Evolutionary conservation across 805 yeast genomes (phyloP), one percentile per base, ranked within the genome.

Genomic region (Cyberlindnera euphorbiae): DNA sequence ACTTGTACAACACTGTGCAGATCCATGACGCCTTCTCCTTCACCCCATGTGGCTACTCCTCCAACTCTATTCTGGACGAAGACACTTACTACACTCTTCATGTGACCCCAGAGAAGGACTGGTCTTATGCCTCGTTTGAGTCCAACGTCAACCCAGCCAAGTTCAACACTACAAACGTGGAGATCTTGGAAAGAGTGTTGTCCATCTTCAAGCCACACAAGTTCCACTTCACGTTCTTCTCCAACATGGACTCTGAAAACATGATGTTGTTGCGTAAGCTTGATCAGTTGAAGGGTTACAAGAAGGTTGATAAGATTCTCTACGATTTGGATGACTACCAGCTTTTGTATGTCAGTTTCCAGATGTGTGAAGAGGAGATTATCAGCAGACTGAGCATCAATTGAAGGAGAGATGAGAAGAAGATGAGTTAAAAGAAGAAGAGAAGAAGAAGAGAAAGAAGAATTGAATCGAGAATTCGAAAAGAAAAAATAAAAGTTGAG

Each of bases 51-150:
- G 98, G 98, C 7, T 90, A 78, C 55, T 86, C 96, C 2, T 85
- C 96, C 30, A 90, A 90, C 59, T 80, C 94, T 14, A 67, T 89
- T 26, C 58, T 82, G 30, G 67, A 75, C 30, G 73, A 69, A 28
- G 69, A 73, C 48, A 77, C 76, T 53, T 82, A 80, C 58, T 83
- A 82, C 55, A 90, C 97, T 8, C 67, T 89, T 40, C 97, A 93
- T 57, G 84, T 93, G 28, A 93, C 98, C 0, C 97, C 97, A 0
- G 97, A 93, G 57, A 58, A 68, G 16, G 95, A 90, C 25, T 90
- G 94, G 87, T 86, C 96, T 5, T 90, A 90, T 60, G 97, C 97
- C 5, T 84, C 95, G 8, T 93, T 93, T 59, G 97, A 93, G 58
- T 79, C 96, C 15, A 90, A 86, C 58, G 85, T 79, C 27, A 80